Percentiles rank a stretch among this genome's conserved stretches.
These are phyloP conservation scores for Neurospora sp. DNA, from an alignment of 2,329 filamentous ascomycete species.

Conservation along the genomic window DNA sequence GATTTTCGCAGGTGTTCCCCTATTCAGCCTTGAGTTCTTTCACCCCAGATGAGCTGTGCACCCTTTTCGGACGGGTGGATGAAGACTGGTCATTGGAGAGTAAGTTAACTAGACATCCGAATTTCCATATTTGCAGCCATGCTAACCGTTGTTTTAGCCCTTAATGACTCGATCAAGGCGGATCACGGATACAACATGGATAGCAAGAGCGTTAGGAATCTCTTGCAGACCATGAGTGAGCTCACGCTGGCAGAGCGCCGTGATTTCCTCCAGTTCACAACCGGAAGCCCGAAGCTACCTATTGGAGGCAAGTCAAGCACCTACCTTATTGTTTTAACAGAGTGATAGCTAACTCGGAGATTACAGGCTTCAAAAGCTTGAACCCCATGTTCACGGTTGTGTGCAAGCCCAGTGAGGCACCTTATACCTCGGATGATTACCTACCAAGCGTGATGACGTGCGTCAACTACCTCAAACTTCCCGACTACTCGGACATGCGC, in stretches of 20 bases:
- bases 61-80: constrained; percentile 83
- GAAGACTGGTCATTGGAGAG: constrained; percentile 98
- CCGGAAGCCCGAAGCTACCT: constrained; percentile 92
- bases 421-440: constrained; percentile 91
- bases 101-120: constrained; percentile 37
- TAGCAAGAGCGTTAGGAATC: constrained; percentile 85
- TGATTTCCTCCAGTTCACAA: constrained; percentile 95
- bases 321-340: neutral
- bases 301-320: constrained; percentile 68
- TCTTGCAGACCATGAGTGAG: constrained; percentile 91
- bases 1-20: constrained; percentile 93
- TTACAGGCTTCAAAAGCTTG: constrained; percentile 81
- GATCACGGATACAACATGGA: constrained; percentile 99
- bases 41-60: constrained; percentile 88
- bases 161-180: constrained; percentile 97
- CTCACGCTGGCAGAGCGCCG: constrained; percentile 64
- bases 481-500: constrained; percentile 76
- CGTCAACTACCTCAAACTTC: constrained; percentile 96
- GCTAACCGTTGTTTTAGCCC: constrained; percentile 41
- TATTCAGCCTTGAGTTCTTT: constrained; percentile 89
- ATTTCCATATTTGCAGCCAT: constrained; percentile 11
- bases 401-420: constrained; percentile 94
- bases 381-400: constrained; percentile 99
- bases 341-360: constrained; percentile 18
- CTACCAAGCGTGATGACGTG: constrained; percentile 99